Conservation (phyloP, 2,329 filamentous ascomycete genomes). For the Ophiostoma perfectum region DNA sequence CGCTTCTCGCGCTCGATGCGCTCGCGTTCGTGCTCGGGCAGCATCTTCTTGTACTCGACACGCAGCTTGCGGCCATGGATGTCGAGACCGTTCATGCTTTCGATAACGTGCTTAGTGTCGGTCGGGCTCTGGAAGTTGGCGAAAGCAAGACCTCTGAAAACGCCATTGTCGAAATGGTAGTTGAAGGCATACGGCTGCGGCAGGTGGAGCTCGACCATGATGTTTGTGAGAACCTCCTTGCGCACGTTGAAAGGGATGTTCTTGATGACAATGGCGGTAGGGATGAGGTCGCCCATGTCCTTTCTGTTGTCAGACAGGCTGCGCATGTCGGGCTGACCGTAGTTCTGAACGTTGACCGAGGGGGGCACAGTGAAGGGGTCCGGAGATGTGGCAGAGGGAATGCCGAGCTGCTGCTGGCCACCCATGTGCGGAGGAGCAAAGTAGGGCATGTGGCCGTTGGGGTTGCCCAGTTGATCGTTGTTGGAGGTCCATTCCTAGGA, state of each 20-base stretch:
- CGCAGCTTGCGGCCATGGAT: slow-evolving; percentile 89
- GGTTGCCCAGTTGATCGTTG: slow-evolving; percentile 24
- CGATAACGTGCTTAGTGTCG: slow-evolving; percentile 88
- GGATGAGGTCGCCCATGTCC: slow-evolving; percentile 82
- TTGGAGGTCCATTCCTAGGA: slow-evolving; percentile 28
- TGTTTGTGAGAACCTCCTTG: slow-evolving; percentile 85
- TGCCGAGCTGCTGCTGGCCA: slow-evolving; percentile 29
- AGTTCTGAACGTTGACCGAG: slow-evolving; percentile 35
- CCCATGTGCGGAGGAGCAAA: slow-evolving; percentile 21
- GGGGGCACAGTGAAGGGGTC: slow-evolving; percentile 30
- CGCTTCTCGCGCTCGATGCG: slow-evolving; percentile 96
- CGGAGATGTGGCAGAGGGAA: slow-evolving; percentile 41
- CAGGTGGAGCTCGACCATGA: slow-evolving; percentile 92
- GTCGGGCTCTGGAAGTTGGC: slow-evolving; percentile 96
- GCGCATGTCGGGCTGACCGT: slow-evolving; percentile 36
- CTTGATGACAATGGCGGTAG: slow-evolving; percentile 98
- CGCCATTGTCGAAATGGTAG: slow-evolving; percentile 97
- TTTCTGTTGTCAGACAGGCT: slow-evolving; percentile 40
- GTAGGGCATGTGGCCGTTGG: slow-evolving; percentile 22
- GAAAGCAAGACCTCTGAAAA: slow-evolving; percentile 92
- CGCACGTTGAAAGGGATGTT: slow-evolving; percentile 98
- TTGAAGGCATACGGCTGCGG: slow-evolving; percentile 98
- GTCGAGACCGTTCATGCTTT: slow-evolving; percentile 91
- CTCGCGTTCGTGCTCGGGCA: slow-evolving; percentile 88
- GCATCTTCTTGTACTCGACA: slow-evolving; percentile 99